phyloP scores from a whole-genome alignment of 2,329 filamentous ascomycete species.

The Talaromyces sp. region DNA sequence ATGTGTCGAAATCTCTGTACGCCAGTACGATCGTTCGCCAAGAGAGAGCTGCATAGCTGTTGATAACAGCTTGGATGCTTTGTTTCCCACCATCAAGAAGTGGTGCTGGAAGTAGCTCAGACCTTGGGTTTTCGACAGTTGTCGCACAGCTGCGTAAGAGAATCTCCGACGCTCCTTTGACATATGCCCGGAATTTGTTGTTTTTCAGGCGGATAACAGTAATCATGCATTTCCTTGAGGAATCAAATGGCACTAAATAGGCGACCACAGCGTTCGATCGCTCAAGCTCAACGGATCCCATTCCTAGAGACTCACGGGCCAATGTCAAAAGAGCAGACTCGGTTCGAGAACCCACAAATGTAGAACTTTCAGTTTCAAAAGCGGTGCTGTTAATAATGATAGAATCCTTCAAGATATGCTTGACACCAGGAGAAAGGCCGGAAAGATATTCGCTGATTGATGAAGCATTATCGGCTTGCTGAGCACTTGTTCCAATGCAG shows the following conservation, averaged over 20 bases:
- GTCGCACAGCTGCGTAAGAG: conserved; percentile 35
- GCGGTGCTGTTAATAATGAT: conserved; percentile 58
- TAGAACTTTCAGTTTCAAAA: conserved; percentile 70
- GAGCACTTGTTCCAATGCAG: conserved; percentile 41
- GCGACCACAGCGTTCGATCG: conserved; percentile 51
- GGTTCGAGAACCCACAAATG: conserved; percentile 74
- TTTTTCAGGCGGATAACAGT: conserved; percentile 18
- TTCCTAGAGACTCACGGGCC: conserved; percentile 57
- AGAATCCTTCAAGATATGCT: too few species aligned
- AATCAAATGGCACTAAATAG: conserved; percentile 60
- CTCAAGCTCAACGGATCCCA: conserved; percentile 50
- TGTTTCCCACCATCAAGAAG: conserved; percentile 11
- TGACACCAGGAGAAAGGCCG: too few species aligned
- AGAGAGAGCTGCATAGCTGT: conserved; percentile 51
- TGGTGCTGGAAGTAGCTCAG: conserved; percentile 14
- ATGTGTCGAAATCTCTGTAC: conserved; percentile 67
- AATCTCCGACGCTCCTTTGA: conserved; percentile 49
- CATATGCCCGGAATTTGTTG: conserved; percentile 40
- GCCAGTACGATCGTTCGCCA: conserved; percentile 72
- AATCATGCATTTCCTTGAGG: conserved; percentile 64
- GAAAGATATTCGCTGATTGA: too few species aligned
- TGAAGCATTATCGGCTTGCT: too few species aligned
- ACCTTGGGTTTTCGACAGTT: conserved; percentile 22
- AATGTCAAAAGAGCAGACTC: conserved; percentile 71
- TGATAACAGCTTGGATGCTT: conserved; percentile 33